Percentiles rank a stretch among this genome's conserved stretches.
Evolutionary conservation across 768 basidiomycete genomes (phyloP).

Genomic region (Steccherinum ochraceum): DNA sequence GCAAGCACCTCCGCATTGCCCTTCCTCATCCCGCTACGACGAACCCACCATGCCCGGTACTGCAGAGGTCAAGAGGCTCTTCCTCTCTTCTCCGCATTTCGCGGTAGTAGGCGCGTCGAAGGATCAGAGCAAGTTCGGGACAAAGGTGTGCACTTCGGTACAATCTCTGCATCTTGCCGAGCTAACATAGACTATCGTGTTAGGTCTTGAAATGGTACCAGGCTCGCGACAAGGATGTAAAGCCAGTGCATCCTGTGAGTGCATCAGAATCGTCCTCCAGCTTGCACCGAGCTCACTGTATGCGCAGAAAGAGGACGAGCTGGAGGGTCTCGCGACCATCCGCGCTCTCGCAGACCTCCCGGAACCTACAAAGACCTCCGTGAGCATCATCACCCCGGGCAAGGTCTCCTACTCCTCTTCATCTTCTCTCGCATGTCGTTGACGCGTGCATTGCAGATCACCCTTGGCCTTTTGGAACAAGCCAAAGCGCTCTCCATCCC

Average conservation of each 20-base stretch:
- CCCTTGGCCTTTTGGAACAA: conserved; percentile 57
- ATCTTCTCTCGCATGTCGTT: conserved; percentile 1
- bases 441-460: conserved; percentile 41
- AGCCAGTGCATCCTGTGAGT: conserved; percentile 70
- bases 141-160: conserved; percentile 41
- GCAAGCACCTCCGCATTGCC: not conserved
- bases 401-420: conserved; percentile 35
- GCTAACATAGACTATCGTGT: too few relatives aligned
- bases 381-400: conserved; percentile 75
- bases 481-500: conserved; percentile 69
- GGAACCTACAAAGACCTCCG: conserved; percentile 57
- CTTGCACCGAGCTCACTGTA: not conserved
- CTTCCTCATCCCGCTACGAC: not conserved
- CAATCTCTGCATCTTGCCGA: too few relatives aligned
- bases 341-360: conserved; percentile 49
- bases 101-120: conserved; percentile 84
- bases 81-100: conserved; percentile 56
- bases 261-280: not conserved
- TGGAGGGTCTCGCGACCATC: conserved; percentile 61
- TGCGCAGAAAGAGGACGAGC: conserved; percentile 56
- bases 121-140: conserved; percentile 73
- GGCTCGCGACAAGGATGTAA: conserved; percentile 48
- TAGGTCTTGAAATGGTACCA: conserved; percentile 80
- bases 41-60: conserved; percentile 16
- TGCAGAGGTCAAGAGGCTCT: conserved; percentile 43